A percentile compares a stretch with the other conserved stretches of the same genome.
phyloP scores from a whole-genome alignment of 2,329 filamentous ascomycete species.

The Fusarium sp. region DNA sequence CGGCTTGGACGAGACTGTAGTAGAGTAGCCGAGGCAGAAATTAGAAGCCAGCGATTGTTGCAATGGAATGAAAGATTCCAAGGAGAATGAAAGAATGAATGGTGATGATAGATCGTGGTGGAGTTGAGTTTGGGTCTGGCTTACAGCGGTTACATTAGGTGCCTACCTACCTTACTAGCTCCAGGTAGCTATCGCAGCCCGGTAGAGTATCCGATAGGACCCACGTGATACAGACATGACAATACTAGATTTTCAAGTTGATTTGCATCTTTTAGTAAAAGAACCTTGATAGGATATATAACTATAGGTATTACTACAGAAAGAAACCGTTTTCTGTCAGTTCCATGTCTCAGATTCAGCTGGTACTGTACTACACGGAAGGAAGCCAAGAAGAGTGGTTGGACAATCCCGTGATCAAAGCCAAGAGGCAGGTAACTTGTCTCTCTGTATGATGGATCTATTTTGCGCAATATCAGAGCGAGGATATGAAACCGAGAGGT shows the following conservation, averaged over 20 bases:
- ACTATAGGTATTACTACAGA: no score
- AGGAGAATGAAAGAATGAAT: not conserved
- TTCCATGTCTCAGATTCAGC: conserved; percentile 23
- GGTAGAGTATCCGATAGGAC: conserved; percentile 38
- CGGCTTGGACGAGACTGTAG: not conserved
- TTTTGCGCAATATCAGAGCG: not conserved
- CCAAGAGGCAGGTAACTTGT: not conserved
- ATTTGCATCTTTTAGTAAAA: not conserved
- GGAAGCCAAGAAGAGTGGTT: conserved; percentile 6
- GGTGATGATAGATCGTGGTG: conserved; percentile 34
- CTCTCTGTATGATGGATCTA: not conserved
- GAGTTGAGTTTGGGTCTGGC: conserved; percentile 29
- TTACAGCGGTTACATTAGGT: conserved; percentile 45
- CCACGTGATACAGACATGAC: conserved; percentile 40
- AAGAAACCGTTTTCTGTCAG: not conserved
- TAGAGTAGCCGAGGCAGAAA: not conserved
- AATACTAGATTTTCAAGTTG: not conserved
- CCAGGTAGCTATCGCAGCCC: conserved; percentile 5
- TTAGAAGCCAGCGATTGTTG: not conserved
- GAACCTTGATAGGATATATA: not conserved
- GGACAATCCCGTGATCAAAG: conserved; percentile 30
- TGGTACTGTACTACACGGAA: conserved; percentile 21
- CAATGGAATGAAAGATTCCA: conserved; percentile 1
- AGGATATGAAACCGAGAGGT: not conserved
- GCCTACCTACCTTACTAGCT: conserved; percentile 13